Conservation (phyloP, 805 yeast genomes). For the Wickerhamomyces queroliae region DNA sequence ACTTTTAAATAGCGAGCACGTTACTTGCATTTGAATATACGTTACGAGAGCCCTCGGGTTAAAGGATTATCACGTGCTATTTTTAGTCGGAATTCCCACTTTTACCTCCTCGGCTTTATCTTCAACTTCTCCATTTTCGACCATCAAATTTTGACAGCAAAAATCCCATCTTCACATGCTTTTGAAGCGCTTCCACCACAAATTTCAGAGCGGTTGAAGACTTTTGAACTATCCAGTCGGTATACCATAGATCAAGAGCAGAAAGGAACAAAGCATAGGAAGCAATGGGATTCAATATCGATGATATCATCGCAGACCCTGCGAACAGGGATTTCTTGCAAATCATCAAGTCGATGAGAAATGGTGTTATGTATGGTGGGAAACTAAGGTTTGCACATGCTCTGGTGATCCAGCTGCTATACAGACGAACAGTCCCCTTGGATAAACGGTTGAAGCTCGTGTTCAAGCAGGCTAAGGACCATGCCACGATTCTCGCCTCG, state of each 20-base stretch:
- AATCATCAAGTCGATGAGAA: slow-evolving; percentile 33
- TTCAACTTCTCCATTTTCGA: no score
- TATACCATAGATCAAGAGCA: neutral
- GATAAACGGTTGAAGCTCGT: slow-evolving; percentile 40
- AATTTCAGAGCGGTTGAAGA: no score
- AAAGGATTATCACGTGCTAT: no score
- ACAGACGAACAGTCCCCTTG: slow-evolving; percentile 25
- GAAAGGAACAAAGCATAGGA: slow-evolving; percentile 3
- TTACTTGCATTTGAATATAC: no score
- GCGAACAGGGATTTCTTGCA: slow-evolving; percentile 28
- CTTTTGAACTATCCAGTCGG: no score
- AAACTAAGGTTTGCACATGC: slow-evolving; percentile 60
- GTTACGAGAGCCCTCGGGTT: no score
- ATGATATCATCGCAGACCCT: slow-evolving; percentile 27
- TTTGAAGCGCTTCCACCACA: no score
- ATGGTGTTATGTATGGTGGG: slow-evolving; percentile 52
- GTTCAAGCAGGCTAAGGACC: slow-evolving; percentile 46
- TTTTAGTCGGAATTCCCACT: no score
- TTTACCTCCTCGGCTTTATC: no score
- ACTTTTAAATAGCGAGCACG: no score
- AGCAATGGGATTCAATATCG: slow-evolving; percentile 4
- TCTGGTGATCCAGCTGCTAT: slow-evolving; percentile 52
- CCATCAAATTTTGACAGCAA: no score
- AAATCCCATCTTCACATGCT: no score
- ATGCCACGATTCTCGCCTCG: slow-evolving; percentile 48